A percentile compares a stretch with the other conserved stretches of the same genome.
Evolutionary conservation across 2,329 filamentous ascomycete genomes (phyloP).

Genomic region (Endothia cerciana): DNA sequence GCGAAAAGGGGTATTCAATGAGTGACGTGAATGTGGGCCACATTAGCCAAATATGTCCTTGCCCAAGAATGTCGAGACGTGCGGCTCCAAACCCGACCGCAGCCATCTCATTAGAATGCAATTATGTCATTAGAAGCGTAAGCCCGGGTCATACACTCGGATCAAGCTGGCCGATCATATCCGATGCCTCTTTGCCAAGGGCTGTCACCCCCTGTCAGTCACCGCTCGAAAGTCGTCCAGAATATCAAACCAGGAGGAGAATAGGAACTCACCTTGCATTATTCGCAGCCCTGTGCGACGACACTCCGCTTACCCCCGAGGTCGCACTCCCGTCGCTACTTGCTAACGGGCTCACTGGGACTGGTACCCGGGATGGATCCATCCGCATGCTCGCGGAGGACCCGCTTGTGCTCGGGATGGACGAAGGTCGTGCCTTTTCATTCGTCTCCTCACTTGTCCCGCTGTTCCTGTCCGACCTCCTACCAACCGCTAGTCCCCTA

Average conservation of each 20-base stretch:
- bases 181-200: constrained; percentile 61
- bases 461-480: constrained; percentile 53
- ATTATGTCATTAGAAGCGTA: constrained; percentile 22
- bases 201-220: constrained; percentile 40
- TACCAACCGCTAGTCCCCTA: constrained; percentile 35
- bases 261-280: constrained; percentile 49
- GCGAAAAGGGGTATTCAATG: constrained; percentile 10
- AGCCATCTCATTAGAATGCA: constrained; percentile 2
- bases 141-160: neutral
- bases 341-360: constrained; percentile 37
- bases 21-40: constrained; percentile 13
- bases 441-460: constrained; percentile 42
- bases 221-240: constrained; percentile 6
- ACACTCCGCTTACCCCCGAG: constrained; percentile 44
- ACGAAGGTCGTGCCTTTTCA: constrained; percentile 30
- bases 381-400: constrained; percentile 31
- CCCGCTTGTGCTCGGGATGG: constrained; percentile 34
- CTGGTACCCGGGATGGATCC: constrained; percentile 30
- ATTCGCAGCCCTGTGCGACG: constrained; percentile 44
- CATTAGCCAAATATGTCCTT: constrained; percentile 15
- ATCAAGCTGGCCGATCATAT: constrained; percentile 46
- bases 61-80: neutral
- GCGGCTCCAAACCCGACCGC: neutral
- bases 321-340: constrained; percentile 37
- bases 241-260: neutral